These are phyloP conservation scores for Pichia sp. DNA, from an alignment of 1,139 yeast genomes.

Conservation along the genomic window DNA sequence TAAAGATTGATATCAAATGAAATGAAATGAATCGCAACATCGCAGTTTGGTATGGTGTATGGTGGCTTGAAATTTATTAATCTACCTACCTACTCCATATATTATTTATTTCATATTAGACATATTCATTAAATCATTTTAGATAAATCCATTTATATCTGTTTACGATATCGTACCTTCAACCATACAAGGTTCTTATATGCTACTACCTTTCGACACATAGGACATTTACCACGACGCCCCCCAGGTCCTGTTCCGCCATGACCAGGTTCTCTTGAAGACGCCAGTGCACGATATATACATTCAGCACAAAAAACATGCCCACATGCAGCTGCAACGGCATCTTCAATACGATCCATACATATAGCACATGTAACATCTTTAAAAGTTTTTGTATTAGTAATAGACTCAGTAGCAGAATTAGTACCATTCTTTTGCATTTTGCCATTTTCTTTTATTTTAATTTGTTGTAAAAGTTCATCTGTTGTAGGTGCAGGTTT, in stretches of 20 bases:
- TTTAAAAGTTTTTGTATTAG: conserved; percentile 21
- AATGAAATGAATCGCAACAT: too few relatives aligned
- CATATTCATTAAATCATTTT: neutral
- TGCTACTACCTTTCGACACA: conserved; percentile 39
- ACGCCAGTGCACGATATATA: conserved; percentile 41
- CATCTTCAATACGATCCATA: conserved; percentile 42
- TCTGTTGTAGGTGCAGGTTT: conserved; percentile 8
- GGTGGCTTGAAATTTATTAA: too few relatives aligned
- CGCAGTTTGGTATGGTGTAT: too few relatives aligned
- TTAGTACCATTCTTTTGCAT: too few relatives aligned
- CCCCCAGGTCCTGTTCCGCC: conserved; percentile 28
- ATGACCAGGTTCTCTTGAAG: conserved; percentile 7
- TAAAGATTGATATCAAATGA: too few relatives aligned
- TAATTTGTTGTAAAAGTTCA: conserved; percentile 4
- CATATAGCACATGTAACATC: conserved; percentile 46
- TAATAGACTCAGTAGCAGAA: too few relatives aligned
- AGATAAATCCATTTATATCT: conserved; percentile 5
- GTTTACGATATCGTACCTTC: conserved; percentile 12
- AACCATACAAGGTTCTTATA: conserved; percentile 32
- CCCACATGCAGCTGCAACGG: conserved; percentile 48
- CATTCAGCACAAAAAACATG: conserved; percentile 49
- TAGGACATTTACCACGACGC: conserved; percentile 32
- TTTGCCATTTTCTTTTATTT: conserved; percentile 1
- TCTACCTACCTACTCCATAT: too few relatives aligned
- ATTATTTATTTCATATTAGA: too few relatives aligned